Conservation (phyloP, 2,329 filamentous ascomycete species). For the Nemania sp. region DNA sequence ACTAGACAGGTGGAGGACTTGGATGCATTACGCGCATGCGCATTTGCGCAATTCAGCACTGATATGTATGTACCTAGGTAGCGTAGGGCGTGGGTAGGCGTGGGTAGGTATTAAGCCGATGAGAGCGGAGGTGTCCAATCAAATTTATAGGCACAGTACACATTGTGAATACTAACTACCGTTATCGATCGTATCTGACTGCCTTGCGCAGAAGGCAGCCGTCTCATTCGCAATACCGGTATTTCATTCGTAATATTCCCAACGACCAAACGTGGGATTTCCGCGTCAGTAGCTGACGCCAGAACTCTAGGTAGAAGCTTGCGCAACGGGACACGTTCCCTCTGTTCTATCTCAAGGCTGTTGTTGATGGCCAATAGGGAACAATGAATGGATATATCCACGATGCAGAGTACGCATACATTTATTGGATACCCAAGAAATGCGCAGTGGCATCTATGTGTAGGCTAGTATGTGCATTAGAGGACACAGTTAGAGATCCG, state of each 20-base stretch:
- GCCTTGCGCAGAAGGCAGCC: conserved; percentile 35
- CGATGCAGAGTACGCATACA: no score
- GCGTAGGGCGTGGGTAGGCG: no score
- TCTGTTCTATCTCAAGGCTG: not conserved
- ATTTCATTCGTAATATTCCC: not conserved
- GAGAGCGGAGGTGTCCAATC: conserved; percentile 4
- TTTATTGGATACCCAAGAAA: no score
- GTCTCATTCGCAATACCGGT: no score
- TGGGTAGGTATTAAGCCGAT: no score
- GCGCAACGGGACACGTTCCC: not conserved
- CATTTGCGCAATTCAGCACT: conserved; percentile 26
- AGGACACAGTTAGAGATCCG: not conserved
- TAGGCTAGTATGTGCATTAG: no score
- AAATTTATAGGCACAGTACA: no score
- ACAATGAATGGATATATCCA: no score
- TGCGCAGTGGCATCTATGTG: no score
- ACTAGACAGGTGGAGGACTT: not conserved
- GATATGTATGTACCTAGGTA: not conserved
- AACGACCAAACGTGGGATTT: conserved; percentile 9
- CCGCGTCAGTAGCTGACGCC: conserved; percentile 21
- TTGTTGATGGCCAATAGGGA: no score
- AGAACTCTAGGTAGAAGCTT: not conserved
- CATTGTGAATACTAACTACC: not conserved
- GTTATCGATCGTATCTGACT: conserved; percentile 10
- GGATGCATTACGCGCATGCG: conserved; percentile 25